phyloP scores from a whole-genome alignment of 345 rosid species.

The Turnera subulata region DNA sequence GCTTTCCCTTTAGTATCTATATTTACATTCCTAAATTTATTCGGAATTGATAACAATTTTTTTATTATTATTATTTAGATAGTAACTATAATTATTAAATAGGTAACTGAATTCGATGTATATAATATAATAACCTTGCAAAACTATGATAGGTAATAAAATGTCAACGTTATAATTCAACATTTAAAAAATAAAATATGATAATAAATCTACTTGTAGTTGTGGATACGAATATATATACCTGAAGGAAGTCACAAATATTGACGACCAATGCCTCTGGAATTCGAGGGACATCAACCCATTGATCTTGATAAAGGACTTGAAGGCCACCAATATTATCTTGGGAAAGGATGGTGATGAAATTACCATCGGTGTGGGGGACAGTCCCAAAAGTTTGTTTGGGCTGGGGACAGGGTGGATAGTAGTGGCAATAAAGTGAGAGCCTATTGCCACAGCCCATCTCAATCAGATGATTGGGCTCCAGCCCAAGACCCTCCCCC shows the following conservation, averaged over 20 bases:
- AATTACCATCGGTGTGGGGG: slow-evolving; percentile 13
- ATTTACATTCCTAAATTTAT: no score
- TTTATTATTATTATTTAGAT: no score
- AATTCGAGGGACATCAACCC: slow-evolving; percentile 17
- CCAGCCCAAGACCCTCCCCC: slow-evolving; percentile 18
- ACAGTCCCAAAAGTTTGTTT: slow-evolving; percentile 8
- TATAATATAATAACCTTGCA: no score
- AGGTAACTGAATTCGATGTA: no score
- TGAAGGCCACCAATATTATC: slow-evolving; percentile 21
- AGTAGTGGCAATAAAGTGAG: slow-evolving; percentile 12
- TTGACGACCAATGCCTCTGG: slow-evolving; percentile 11
- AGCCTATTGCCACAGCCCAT: slow-evolving; percentile 16
- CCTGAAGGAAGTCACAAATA: slow-evolving; percentile 20
- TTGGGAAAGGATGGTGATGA: slow-evolving; percentile 14
- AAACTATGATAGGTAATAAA: no score
- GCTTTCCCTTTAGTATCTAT: no score
- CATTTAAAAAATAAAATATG: no score
- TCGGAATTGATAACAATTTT: no score
- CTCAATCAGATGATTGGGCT: slow-evolving; percentile 5
- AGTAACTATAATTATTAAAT: no score
- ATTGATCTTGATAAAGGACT: slow-evolving; percentile 11
- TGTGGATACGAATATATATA: no score
- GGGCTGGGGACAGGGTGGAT: slow-evolving; percentile 24
- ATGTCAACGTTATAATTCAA: no score
- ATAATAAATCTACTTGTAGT: no score